Percentiles rank a stretch among this genome's conserved stretches.
Conservation (phyloP, 2,329 filamentous ascomycete species). For the Colletotrichum spaethianum region DNA sequence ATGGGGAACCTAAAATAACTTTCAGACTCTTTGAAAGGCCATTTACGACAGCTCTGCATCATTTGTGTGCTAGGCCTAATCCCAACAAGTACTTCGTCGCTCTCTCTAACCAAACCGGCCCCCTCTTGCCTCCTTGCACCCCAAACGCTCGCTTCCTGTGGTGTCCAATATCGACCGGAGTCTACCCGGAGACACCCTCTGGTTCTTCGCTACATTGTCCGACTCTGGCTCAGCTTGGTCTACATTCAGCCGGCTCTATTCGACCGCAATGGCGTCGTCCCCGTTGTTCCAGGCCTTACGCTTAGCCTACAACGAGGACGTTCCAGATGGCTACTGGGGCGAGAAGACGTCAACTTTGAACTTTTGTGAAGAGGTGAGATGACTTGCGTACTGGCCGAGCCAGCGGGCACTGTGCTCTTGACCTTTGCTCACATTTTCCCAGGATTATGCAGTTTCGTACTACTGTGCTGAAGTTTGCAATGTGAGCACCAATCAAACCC, state of each 20-base stretch:
- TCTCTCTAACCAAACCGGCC: neutral
- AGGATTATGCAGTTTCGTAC: constrained; percentile 78
- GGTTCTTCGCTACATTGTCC: neutral
- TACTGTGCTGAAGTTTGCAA: constrained; percentile 86
- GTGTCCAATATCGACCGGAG: neutral
- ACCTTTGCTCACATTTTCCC: constrained; percentile 33
- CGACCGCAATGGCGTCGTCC: constrained; percentile 21
- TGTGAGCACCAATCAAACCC: constrained; percentile 46
- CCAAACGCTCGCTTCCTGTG: neutral
- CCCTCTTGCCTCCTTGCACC: too few relatives aligned
- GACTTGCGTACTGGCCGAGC: constrained; percentile 28
- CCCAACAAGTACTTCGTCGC: neutral
- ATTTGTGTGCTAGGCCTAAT: neutral
- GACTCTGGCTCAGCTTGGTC: neutral
- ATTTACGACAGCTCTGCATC: neutral
- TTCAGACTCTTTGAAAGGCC: neutral
- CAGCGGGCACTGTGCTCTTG: neutral
- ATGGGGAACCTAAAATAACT: neutral
- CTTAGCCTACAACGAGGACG: constrained; percentile 37
- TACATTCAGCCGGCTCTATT: too few relatives aligned
- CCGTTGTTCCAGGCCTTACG: constrained; percentile 32
- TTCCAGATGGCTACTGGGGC: constrained; percentile 71
- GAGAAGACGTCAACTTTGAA: constrained; percentile 81
- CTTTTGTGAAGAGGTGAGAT: constrained; percentile 83
- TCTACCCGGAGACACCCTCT: neutral